Evolutionary conservation across 2,329 filamentous ascomycete species (phyloP), one percentile per base, ranked within the genome.

Genomic region (Talaromyces marneffei): DNA sequence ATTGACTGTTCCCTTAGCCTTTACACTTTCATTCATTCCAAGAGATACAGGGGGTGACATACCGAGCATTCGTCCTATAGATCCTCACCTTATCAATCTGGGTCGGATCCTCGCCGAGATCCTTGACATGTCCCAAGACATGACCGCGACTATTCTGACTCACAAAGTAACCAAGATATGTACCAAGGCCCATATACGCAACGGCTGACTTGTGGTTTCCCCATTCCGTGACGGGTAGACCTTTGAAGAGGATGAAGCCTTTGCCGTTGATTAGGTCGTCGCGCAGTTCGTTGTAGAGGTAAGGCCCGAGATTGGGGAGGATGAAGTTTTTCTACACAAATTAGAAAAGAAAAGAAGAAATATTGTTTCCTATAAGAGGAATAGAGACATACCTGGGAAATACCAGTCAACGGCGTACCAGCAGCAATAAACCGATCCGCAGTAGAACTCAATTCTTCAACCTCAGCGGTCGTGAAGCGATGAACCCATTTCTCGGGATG

Each of bases 51-150:
- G n/a, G 44, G 37, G 5, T 12, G 20, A 65, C 70, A 59, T 72
- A 81, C 72, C 86, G 81, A 57, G 91, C 91, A 65, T 91, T 90
- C 2, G 92, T 96, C 65, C 92, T 85, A 79, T 96, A 96, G 75
- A 96, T 96, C 68, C 92, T 87, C 63, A 96, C 91, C 68, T 87
- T 88, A 78, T 95, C 89, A 68, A 91, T 95, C 77, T 92, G 87
- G 4, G 82, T 85, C 27, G 88, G 82, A 72, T 95, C 91, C 66
- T 92, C 91, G 50, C 90, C 90, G 3, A 94, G 83, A 75, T 95
- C 91, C 77, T 95, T 93, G 68, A 95, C 91, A 73, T 96, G 91
- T 7, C 91, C 91, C 1, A 96, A 83, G 9, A 95, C 89, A 75
- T 95, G 91, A 48, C 91, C 91, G 18, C 86, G 85, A 18, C 87